Evolutionary conservation across 2,329 filamentous ascomycete species (phyloP).

Genomic region (Botrytis fabae): DNA sequence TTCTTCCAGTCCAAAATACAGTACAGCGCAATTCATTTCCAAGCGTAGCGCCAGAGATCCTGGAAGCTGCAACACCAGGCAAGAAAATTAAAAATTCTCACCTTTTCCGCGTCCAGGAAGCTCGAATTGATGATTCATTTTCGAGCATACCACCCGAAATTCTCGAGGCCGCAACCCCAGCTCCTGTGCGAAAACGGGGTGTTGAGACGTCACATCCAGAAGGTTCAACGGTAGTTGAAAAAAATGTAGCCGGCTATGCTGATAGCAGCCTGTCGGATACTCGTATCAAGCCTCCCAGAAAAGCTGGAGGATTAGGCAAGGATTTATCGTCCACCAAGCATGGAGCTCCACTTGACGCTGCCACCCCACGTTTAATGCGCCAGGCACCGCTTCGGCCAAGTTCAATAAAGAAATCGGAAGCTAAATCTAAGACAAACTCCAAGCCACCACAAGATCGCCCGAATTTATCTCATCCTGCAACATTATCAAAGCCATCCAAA

Average conservation of each 20-base stretch:
- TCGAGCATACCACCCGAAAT: conserved; percentile 35
- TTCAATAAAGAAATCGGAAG: conserved; percentile 11
- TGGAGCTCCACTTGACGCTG: conserved; percentile 25
- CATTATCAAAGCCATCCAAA: conserved; percentile 38
- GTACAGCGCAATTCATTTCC: conserved; percentile 35
- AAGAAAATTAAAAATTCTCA: conserved; percentile 25
- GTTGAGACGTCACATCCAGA: not conserved
- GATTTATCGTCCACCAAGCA: conserved; percentile 35
- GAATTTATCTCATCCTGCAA: conserved; percentile 21
- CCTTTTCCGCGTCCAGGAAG: conserved; percentile 28
- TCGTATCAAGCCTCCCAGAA: conserved; percentile 14
- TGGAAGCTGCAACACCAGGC: conserved; percentile 32
- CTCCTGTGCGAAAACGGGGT: conserved; percentile 23
- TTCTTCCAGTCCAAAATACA: conserved; percentile 25
- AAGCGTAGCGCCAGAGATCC: conserved; percentile 31
- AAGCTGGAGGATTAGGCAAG: conserved; percentile 27
- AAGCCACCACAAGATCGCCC: not conserved
- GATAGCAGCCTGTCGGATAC: not conserved
- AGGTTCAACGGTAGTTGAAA: not conserved
- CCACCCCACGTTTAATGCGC: conserved; percentile 28
- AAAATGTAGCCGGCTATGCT: not conserved
- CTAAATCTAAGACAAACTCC: not conserved
- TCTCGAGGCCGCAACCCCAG: conserved; percentile 34
- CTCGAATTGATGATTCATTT: conserved; percentile 32
- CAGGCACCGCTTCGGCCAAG: conserved; percentile 23